A percentile compares a stretch with the other conserved stretches of the same genome.
Evolutionary conservation across 352 stramenopile genomes (phyloP).

Genomic region (Phytophthora chlamydospora): DNA sequence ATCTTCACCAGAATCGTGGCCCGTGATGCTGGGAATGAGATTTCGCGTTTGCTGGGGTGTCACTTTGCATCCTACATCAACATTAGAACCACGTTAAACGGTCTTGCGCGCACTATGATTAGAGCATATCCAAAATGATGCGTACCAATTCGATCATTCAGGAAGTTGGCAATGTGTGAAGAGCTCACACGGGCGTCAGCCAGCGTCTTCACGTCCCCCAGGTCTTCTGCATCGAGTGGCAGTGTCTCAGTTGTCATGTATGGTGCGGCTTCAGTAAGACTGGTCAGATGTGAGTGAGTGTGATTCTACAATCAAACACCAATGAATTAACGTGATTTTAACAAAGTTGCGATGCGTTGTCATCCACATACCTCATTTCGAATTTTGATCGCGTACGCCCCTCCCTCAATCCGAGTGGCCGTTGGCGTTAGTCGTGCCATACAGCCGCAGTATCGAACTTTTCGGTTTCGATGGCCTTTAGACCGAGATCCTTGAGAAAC

Average conservation of each 20-base stretch:
- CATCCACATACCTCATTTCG: slow-evolving; percentile 7
- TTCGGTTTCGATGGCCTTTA: slow-evolving; percentile 9
- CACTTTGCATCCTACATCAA: slow-evolving; percentile 4
- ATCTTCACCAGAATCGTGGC: slow-evolving; percentile 8
- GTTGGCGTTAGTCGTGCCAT: slow-evolving; percentile 3
- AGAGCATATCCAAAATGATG: no score
- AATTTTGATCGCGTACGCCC: slow-evolving; percentile 1
- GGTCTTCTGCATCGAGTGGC: slow-evolving; percentile 13
- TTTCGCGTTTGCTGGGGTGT: slow-evolving; percentile 21
- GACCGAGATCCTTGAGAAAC: slow-evolving; percentile 10
- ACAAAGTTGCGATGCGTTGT: no score
- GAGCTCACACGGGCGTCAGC: slow-evolving; percentile 7
- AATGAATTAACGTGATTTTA: no score
- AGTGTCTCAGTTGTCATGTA: slow-evolving; percentile 17
- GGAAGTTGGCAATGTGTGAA: slow-evolving; percentile 10
- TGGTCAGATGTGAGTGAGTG: slow-evolving; percentile 6
- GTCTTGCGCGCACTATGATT: no score
- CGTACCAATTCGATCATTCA: slow-evolving; percentile 16
- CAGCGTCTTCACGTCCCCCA: slow-evolving; percentile 10
- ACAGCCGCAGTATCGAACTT: slow-evolving; percentile 9
- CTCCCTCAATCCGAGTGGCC: background rate
- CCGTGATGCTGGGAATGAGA: slow-evolving; percentile 18
- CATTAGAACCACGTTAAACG: background rate
- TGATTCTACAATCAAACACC: background rate
- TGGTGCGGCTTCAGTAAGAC: background rate